A percentile compares a stretch with the other conserved stretches of the same genome.
Evolutionary conservation across 176 grass and related monocot species (phyloP).

Genomic region (Musa troglodytarum): DNA sequence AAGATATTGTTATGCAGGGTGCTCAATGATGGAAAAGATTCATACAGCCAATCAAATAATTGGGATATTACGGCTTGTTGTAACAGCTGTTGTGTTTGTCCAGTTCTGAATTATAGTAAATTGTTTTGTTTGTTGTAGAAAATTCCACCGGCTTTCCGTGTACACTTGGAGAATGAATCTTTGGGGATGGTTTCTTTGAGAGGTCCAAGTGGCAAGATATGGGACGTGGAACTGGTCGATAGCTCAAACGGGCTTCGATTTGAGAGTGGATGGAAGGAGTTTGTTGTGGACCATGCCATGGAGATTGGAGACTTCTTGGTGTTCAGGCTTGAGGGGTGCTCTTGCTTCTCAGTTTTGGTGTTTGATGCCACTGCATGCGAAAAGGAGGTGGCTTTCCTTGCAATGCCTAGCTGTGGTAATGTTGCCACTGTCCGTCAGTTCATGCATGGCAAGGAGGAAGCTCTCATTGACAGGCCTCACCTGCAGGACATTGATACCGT

Average conservation of each 20-base stretch:
- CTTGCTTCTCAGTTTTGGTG: slow-evolving; percentile 47
- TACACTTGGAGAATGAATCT: slow-evolving; percentile 35
- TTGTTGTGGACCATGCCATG: slow-evolving; percentile 54
- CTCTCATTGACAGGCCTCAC: not conserved
- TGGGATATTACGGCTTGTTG: too few species aligned
- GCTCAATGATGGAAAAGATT: too few species aligned
- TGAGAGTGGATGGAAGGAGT: slow-evolving; percentile 58
- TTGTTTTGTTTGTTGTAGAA: slow-evolving; percentile 42
- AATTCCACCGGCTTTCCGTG: slow-evolving; percentile 48
- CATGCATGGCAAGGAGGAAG: not conserved
- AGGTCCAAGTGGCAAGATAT: slow-evolving; percentile 43
- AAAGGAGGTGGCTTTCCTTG: slow-evolving; percentile 34
- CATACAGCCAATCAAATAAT: too few species aligned
- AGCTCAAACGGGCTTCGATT: slow-evolving; percentile 34
- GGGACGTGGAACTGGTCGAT: slow-evolving; percentile 36
- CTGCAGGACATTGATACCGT: not conserved
- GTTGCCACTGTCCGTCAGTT: not conserved
- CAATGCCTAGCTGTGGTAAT: slow-evolving; percentile 11
- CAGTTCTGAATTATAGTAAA: slow-evolving; percentile 15
- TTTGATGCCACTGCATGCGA: slow-evolving; percentile 40
- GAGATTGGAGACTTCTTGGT: slow-evolving; percentile 47
- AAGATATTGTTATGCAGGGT: too few species aligned
- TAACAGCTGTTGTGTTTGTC: too few species aligned
- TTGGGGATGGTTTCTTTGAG: slow-evolving; percentile 32
- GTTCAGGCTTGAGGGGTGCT: slow-evolving; percentile 44